These are phyloP conservation scores for Phytophthora crassamura DNA, from an alignment of 352 stramenopile species.

Conservation along the genomic window DNA sequence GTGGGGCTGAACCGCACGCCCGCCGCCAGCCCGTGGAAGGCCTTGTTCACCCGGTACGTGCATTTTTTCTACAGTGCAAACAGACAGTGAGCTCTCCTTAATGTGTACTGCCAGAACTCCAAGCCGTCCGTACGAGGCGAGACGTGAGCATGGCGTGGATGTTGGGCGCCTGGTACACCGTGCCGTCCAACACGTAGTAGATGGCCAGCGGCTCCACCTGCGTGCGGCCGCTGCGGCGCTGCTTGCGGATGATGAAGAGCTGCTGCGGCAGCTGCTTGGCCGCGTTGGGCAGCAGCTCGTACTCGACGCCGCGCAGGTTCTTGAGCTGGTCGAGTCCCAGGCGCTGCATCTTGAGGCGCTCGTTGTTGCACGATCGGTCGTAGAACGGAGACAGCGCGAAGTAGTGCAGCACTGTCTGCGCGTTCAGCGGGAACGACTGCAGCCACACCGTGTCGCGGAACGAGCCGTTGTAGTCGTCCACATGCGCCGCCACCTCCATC, in stretches of 20 bases:
- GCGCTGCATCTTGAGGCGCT: constrained; percentile 91
- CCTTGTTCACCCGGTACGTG: constrained; percentile 86
- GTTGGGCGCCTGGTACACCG: constrained; percentile 88
- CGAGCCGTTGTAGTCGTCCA: constrained; percentile 88
- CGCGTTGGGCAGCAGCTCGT: constrained; percentile 84
- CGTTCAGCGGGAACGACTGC: constrained; percentile 81
- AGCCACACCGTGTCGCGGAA: constrained; percentile 92
- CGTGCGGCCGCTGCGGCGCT: constrained; percentile 76
- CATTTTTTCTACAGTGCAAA: constrained; percentile 77
- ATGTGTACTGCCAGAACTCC: neutral
- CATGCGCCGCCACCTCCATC: constrained; percentile 82
- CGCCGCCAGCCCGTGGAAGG: constrained; percentile 74
- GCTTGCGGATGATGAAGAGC: constrained; percentile 89
- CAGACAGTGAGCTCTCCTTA: constrained; percentile 11
- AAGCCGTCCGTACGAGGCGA: constrained; percentile 60
- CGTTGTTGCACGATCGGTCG: constrained; percentile 91
- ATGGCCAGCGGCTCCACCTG: constrained; percentile 84
- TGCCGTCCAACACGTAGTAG: constrained; percentile 91
- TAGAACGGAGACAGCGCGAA: constrained; percentile 89
- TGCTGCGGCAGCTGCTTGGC: constrained; percentile 89
- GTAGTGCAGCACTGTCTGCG: constrained; percentile 90
- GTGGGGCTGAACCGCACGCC: constrained; percentile 87
- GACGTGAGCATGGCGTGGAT: constrained; percentile 91
- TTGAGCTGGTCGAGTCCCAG: constrained; percentile 88
- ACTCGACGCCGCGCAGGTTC: constrained; percentile 89